Base-by-base conservation (phyloP, 1,284 basidiomycete genomes). In the Ceratobasidium sp. region DNA sequence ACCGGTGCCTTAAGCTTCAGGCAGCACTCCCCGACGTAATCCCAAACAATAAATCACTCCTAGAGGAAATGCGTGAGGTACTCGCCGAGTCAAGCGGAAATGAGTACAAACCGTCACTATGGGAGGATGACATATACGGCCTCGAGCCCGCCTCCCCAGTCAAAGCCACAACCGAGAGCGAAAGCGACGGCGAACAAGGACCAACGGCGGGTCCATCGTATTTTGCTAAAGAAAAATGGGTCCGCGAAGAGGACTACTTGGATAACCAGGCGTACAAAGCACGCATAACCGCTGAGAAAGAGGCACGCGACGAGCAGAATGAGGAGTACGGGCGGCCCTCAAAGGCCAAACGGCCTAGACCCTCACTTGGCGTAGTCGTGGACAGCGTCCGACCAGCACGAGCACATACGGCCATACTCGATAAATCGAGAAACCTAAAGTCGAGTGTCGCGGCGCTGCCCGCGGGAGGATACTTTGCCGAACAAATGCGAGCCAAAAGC, bases 181-280 rank as follows among this genome's bases (percentile, higher is more conserved):
- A 15, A 28, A 15, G 7, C 23, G 11, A 42, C n/a, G 11, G 31
- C 39, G 60, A 13, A 33, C 5, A 28, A 17, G 49, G 26, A 10
- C 60, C 60, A 42, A 17, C 17, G 11, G 45, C 45, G 4, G 45
- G 45, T 2, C 65, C 49, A 23, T 51, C 65, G 4, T 67, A 67
- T 20, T 67, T 67, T 31, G 33, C 53, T 11, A 67, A 67, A 26
- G 65, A 20, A 7, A 67, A 67, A 23, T 67, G 65, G 65, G 65
- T 67, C 3, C 13, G 23, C 0, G 49, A 39, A 0, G 13, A 3
- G n/a, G 65, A 53, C n/a, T 67, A 54, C 33, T 20, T 39, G 31
- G 31, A 31, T 17, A 51, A 67, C 23, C 17, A 39, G 35, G 5
- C 15, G n/a, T 67, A 54, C 65, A 54, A 67, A 35, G 20, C 5